Conservation (phyloP, 495 filamentous ascomycete genomes). For the Neurospora sp. region DNA sequence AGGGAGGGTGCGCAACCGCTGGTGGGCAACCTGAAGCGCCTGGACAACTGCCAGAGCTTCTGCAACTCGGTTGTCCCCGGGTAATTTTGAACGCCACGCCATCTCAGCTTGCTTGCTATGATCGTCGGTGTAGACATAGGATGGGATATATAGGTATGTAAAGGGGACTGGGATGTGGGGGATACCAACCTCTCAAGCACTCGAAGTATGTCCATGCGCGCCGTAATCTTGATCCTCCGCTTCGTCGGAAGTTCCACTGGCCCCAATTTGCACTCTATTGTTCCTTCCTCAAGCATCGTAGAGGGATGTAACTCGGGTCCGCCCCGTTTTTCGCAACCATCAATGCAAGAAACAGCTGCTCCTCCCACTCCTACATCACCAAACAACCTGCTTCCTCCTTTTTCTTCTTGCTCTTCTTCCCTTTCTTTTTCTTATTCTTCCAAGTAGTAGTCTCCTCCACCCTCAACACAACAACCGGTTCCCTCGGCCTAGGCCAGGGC, state of each 20-base stretch:
- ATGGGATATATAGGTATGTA: background rate
- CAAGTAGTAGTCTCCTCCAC: background rate
- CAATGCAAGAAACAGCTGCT: background rate
- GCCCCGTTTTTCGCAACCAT: background rate
- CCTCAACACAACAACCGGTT: background rate
- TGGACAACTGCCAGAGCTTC: no score
- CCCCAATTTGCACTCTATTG: background rate
- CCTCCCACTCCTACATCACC: background rate
- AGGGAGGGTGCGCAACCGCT: no score
- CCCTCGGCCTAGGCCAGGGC: background rate
- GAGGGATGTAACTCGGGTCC: rapidly evolving
- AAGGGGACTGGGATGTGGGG: background rate
- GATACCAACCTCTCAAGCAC: background rate
- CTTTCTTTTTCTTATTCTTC: background rate
- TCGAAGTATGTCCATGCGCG: background rate
- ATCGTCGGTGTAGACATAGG: background rate
- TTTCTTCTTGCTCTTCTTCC: background rate
- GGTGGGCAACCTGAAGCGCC: no score
- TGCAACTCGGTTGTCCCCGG: no score
- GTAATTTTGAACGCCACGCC: no score
- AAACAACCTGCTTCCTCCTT: background rate
- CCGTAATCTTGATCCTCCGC: background rate
- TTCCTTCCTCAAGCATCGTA: background rate
- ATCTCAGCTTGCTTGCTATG: no score
- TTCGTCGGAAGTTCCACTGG: background rate